Base-by-base conservation (phyloP, 2,329 filamentous ascomycete species). In the Phaeosphaeria sp. region DNA sequence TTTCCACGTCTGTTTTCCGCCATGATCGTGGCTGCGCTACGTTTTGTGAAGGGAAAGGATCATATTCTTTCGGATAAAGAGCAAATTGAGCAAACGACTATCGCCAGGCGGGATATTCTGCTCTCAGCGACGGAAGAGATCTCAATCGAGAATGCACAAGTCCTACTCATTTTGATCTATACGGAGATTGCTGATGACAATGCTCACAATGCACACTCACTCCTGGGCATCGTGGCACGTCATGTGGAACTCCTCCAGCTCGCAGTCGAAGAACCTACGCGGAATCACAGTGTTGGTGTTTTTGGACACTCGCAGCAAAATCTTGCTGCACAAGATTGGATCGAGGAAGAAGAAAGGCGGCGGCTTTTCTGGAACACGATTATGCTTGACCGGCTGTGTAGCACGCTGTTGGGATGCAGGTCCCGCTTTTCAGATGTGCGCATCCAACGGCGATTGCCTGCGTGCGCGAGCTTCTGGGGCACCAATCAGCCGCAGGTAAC, bases 401-500 rank as follows among this genome's bases (percentile, higher is more conserved):
- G 27, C 9, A 25, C 42, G 18, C 8, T 53, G 13, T 11, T 48
- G 25, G 51, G 44, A 39, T 18, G 30, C 8, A n/a, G 5, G 3
- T n/a, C 27, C 2, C 21, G 4, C 6, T 18, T 47, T 45, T 18
- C 25, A 11, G 27, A 25, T 22, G 15, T 9, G 22, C 17, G n/a
- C 2, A 17, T 27, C 6, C 8, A 18, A 13, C 51, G 45, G 21
- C 27, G 33, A 21, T 22, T 56, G 11, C 53, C 53, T 20, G 53
- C 30, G 3, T 56, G 53, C 27, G 48, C 36, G 6, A 51, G 53
- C 46, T 56, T 56, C 24, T 56, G 53, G 53, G 50, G 25, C 27
- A 56, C 53, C 11, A 56, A 56, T 39, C 53, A 47, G 25, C 15
- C 22, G 9, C 24, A n/a, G 3, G 7, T 25, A n/a, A 56, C 53